Percentiles rank a stretch among this genome's conserved stretches.
Evolutionary conservation across 306 rosid genomes (phyloP).

Genomic region (Cucumis cinereus): DNA sequence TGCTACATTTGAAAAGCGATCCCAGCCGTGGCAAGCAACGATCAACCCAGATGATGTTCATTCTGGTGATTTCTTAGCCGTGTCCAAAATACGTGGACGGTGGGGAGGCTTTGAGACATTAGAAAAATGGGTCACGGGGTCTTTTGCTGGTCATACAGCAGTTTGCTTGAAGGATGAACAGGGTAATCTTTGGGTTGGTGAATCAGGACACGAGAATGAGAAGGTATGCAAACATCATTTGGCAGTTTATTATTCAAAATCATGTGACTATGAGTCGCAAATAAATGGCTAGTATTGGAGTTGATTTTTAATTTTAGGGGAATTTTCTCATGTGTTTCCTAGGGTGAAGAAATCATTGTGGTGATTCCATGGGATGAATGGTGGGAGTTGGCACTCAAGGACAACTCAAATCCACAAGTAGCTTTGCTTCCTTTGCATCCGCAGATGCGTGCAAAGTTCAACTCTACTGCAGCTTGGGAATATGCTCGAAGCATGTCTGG

Average conservation of each 20-base stretch:
- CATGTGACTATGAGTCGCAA: not conserved
- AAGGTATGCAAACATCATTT: conserved; percentile 37
- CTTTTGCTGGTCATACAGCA: conserved; percentile 98
- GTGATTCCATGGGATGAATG: conserved; percentile 94
- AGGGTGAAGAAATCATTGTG: conserved; percentile 95
- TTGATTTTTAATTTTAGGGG: not conserved
- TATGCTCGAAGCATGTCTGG: conserved; percentile 90
- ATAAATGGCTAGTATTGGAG: not conserved
- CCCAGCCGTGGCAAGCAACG: conserved; percentile 57
- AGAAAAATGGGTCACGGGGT: conserved; percentile 96
- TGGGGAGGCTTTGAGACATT: conserved; percentile 99
- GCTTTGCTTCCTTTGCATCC: conserved; percentile 92
- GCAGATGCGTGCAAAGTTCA: conserved; percentile 58
- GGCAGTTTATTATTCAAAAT: not conserved
- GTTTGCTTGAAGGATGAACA: conserved; percentile 92
- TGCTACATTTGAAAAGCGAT: conserved; percentile 68
- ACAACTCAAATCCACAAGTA: conserved; percentile 82
- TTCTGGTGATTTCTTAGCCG: conserved; percentile 87
- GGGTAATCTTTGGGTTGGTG: conserved; percentile 97
- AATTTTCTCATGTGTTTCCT: conserved; percentile 2
- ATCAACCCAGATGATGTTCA: conserved; percentile 81
- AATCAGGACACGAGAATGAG: conserved; percentile 97
- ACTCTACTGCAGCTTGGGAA: conserved; percentile 90
- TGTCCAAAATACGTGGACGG: conserved; percentile 93
- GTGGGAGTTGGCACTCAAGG: conserved; percentile 84